Conservation (phyloP, 2,329 filamentous ascomycete genomes). For the Ophiostoma angusticollis region DNA sequence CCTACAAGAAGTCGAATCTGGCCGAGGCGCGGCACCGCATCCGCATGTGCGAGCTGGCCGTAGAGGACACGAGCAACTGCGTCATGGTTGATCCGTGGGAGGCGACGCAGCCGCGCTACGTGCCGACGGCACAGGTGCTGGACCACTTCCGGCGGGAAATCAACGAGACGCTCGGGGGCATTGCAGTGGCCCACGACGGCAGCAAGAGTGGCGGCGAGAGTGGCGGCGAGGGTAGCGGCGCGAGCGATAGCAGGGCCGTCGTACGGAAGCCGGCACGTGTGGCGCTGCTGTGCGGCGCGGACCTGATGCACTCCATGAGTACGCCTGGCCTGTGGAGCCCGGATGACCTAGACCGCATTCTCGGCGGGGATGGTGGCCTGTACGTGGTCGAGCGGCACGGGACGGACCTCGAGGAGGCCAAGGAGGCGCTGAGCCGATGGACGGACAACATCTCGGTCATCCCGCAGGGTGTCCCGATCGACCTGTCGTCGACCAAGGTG, state of each 20-base stretch:
- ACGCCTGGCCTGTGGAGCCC: constrained; percentile 67
- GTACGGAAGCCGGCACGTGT: constrained; percentile 52
- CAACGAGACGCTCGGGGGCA: constrained; percentile 63
- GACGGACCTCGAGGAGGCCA: constrained; percentile 71
- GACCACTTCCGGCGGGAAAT: constrained; percentile 89
- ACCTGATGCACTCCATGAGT: constrained; percentile 67
- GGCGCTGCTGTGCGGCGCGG: constrained; percentile 64
- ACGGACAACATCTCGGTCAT: constrained; percentile 81
- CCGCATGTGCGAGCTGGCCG: constrained; percentile 76
- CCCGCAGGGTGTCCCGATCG: constrained; percentile 76
- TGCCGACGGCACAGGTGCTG: constrained; percentile 77
- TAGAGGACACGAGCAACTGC: constrained; percentile 62
- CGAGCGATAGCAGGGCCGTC: constrained; percentile 23
- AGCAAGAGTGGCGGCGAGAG: constrained; percentile 38
- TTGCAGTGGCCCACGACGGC: constrained; percentile 41
- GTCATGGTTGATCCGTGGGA: constrained; percentile 62
- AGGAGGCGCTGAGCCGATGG: constrained; percentile 70
- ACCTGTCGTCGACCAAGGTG: constrained; percentile 70
- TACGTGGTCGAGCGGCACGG: constrained; percentile 82
- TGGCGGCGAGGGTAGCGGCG: background rate
- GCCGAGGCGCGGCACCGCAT: constrained; percentile 36
- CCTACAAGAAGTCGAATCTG: constrained; percentile 67
- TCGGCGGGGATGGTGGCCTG: constrained; percentile 67
- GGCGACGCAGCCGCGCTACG: constrained; percentile 53
- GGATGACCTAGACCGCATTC: constrained; percentile 75